Evolutionary conservation across 768 basidiomycete species (phyloP), one percentile per base, ranked within the genome.

Genomic region (Amanita rimosa): DNA sequence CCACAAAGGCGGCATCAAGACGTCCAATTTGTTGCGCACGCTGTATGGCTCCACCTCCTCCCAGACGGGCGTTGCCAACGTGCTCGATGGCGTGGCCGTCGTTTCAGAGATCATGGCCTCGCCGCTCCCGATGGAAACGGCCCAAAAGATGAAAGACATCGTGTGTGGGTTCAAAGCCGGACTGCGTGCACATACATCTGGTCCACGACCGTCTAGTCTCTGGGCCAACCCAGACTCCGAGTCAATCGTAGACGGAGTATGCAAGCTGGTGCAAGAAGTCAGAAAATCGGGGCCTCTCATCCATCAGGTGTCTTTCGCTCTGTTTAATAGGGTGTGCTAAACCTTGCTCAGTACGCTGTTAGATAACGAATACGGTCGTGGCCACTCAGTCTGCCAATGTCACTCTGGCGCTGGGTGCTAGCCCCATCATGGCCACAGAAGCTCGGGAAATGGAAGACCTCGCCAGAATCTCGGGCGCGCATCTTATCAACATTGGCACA

Each of bases 371-470:
- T 58, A 81, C 72, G 16, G 92, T 96, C 13, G 90, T 91, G 26
- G 78, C 82, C 16, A 93, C 82, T 16, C 92, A 94, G 66, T 88
- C 85, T 4, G 91, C 92, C 17, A 96, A 95, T 59, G 75, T 85
- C 1, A 95, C 92, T 1, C 73, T 97, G 5, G 89, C 91, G 0
- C 58, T 96, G 3, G 85, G 87, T 14, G 91, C 81, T 11, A 92
- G 88, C 51, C 94, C 94, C 0, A 93, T 97, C 60, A 97, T 97
- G 94, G 87, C 93, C 2, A 83, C 86, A 16, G 79, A 83, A 19
- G 74, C 83, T 0, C 70, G 75, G 50, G 94, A 97, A 60, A 91
- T 92, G 74, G 73, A 77, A 22, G 87, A 94, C 52, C 71, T 97
- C 16, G 70, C 79, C 47, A 67, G 68, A 29, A 73, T 82, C 41